phyloP scores from a whole-genome alignment of 441 rosid genomes.

The Aquilaria agallochum region DNA sequence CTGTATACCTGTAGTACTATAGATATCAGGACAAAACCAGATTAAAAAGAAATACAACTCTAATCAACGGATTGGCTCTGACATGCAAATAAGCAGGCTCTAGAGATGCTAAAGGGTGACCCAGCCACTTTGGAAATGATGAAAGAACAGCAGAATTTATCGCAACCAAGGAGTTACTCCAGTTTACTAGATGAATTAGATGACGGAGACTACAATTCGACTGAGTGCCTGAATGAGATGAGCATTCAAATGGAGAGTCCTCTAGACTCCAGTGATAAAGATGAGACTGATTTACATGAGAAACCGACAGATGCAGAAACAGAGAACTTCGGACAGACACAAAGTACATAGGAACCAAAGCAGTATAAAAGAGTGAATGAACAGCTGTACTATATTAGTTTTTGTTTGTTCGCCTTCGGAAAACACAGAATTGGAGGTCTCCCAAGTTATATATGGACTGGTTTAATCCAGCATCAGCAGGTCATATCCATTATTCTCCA shows the following conservation, averaged over 20 bases:
- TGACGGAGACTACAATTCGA: constrained; percentile 74
- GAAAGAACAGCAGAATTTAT: constrained; percentile 25
- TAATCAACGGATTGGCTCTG: too few relatives aligned
- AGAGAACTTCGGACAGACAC: too few relatives aligned
- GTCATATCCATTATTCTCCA: too few relatives aligned
- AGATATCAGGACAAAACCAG: too few relatives aligned
- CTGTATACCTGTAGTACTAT: not conserved
- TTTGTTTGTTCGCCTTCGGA: not conserved
- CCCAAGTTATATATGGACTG: not conserved
- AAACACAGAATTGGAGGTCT: not conserved
- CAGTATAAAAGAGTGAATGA: too few relatives aligned
- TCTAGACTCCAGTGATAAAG: not conserved
- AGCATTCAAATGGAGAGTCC: constrained; percentile 45
- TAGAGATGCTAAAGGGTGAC: constrained; percentile 56
- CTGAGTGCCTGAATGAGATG: constrained; percentile 48
- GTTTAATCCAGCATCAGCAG: too few relatives aligned
- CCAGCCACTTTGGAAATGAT: constrained; percentile 29
- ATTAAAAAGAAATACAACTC: too few relatives aligned
- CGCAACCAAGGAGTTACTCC: constrained; percentile 60
- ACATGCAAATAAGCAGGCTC: constrained; percentile 33
- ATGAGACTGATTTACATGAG: not conserved
- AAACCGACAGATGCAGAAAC: too few relatives aligned
- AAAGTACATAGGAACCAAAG: too few relatives aligned
- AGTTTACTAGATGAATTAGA: constrained; percentile 47
- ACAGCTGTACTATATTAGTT: not conserved